phyloP scores from a whole-genome alignment of 768 basidiomycete species.

The Tylopilus felleus region DNA sequence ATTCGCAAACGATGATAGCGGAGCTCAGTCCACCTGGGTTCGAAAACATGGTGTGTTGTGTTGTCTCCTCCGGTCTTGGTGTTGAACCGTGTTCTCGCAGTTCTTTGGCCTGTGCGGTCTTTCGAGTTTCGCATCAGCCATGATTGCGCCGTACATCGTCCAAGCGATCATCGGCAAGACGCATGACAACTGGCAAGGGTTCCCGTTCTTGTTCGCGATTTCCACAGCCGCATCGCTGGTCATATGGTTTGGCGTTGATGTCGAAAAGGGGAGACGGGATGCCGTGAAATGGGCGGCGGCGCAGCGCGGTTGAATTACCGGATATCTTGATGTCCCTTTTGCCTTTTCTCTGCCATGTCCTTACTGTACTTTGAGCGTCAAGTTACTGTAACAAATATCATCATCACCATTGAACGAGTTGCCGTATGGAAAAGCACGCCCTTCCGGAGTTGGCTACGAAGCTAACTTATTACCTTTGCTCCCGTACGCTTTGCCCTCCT shows the following conservation, averaged over 20 bases:
- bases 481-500: too few species aligned
- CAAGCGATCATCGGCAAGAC: constrained; percentile 74
- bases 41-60: constrained; percentile 61
- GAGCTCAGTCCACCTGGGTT: constrained; percentile 86
- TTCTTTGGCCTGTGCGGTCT: constrained; percentile 88
- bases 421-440: too few species aligned
- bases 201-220: constrained; percentile 78
- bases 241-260: constrained; percentile 75
- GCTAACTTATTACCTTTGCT: too few species aligned
- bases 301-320: constrained; percentile 20
- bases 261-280: constrained; percentile 58
- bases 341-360: too few species aligned
- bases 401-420: too few species aligned
- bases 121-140: constrained; percentile 78
- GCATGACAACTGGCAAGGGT: constrained; percentile 78
- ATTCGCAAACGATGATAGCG: constrained; percentile 84
- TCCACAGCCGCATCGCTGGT: constrained; percentile 62
- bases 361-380: too few species aligned
- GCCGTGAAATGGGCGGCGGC: constrained; percentile 54
- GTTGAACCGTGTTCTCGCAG: constrained; percentile 30
- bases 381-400: too few species aligned
- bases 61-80: background rate
- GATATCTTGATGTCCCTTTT: too few species aligned
- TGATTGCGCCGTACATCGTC: constrained; percentile 84
- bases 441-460: too few species aligned